These are phyloP conservation scores for Cutaneotrichosporon sp. DNA, from an alignment of 1,284 basidiomycete genomes.

Conservation along the genomic window DNA sequence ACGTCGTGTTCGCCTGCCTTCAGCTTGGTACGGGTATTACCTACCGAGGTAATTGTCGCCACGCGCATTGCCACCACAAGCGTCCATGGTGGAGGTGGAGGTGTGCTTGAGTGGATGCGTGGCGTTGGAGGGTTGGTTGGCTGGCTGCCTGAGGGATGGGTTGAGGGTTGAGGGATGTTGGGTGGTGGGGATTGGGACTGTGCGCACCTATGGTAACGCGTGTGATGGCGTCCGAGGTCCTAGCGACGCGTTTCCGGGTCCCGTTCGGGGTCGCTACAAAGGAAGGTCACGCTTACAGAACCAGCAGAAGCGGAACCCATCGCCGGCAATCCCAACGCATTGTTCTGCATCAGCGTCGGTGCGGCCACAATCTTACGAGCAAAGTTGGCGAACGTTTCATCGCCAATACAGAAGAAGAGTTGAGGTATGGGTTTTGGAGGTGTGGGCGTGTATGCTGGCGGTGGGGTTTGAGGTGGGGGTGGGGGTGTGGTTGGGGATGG, in stretches of 20 bases:
- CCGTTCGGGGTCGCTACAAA: no score
- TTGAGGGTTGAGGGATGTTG: no score
- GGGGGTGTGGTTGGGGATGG: neutral
- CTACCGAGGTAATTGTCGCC: neutral
- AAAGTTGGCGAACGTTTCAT: neutral
- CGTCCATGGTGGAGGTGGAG: neutral
- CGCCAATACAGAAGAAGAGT: neutral
- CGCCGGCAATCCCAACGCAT: neutral
- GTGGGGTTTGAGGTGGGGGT: neutral
- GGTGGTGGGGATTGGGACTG: no score
- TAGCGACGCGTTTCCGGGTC: no score
- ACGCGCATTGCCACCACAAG: neutral
- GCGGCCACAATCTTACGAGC: neutral
- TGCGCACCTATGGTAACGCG: neutral
- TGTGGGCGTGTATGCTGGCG: neutral
- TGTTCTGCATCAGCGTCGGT: neutral
- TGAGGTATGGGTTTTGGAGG: no score
- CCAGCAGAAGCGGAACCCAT: neutral
- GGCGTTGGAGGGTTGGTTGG: neutral
- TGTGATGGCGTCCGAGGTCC: neutral
- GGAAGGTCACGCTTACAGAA: neutral
- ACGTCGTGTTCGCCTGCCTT: neutral
- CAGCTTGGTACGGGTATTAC: neutral
- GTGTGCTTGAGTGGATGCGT: neutral
- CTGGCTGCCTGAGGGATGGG: neutral